Base-by-base conservation (phyloP, 1,284 basidiomycete species). In the Apiotrichum akiyoshidainum region DNA sequence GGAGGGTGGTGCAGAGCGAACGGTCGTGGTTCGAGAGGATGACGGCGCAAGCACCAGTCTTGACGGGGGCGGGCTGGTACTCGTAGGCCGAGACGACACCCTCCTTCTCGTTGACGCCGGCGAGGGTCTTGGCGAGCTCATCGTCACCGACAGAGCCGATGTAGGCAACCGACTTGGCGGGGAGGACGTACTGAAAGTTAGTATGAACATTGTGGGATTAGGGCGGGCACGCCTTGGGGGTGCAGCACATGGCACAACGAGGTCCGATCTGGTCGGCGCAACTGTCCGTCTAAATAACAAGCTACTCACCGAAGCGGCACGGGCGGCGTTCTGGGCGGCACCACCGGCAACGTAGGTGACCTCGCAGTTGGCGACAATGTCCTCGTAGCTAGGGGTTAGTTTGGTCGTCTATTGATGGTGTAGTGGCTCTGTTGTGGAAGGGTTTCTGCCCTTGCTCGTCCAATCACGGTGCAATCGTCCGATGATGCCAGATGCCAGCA, bases 41-140 rank as follows among this genome's bases (percentile, higher is more conserved):
- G 67, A 98, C 96, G 40, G 92, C 95, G 75, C 96, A 99, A 55
- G 95, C 94, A 61, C 96, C 96, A 12, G 96, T 99, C 79, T 92
- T 87, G 76, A 87, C 85, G 59, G 86, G 90, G 57, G 88, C 81
- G 45, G 73, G 65, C 77, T 87, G 87, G 70, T 98, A 90, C 75
- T 89, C 88, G 81, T 99, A 99, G 16, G 88, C 88, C 67, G 92
- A 85, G 63, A 87, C 81, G 62, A 99, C 85, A 10, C 93, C 93
- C 79, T 98, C 96, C 59, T 86, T 88, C 77, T 88, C 85, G 84
- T 99, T 99, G 60, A 92, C 96, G n/a, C 82, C 84, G 69, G 88
- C 87, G 62, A 98, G 85, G 72, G 96, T 92, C 65, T 92, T 83
- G 26, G 92, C 91, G 53, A 98, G 86, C 47, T 87, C 85, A 70